phyloP scores from a whole-genome alignment of 129 eudicot species.

The Saposhnikovia divaricata region DNA sequence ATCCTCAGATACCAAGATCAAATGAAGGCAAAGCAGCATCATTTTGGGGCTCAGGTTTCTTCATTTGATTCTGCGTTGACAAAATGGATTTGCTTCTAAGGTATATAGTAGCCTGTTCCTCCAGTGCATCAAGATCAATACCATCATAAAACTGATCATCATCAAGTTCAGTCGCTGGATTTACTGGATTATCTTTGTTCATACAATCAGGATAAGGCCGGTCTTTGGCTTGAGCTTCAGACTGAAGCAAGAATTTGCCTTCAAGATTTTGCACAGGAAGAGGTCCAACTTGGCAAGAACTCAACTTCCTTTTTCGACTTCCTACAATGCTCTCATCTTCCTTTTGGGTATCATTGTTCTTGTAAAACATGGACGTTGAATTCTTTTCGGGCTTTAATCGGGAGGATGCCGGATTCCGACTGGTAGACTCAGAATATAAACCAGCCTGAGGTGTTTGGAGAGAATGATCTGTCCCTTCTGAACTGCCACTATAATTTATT shows the following conservation, averaged over 20 bases:
- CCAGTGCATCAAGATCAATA: constrained; percentile 88
- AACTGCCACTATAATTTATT: constrained; percentile 28
- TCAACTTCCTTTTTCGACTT: constrained; percentile 49
- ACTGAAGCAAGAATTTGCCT: constrained; percentile 28
- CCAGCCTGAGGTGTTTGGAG: constrained; percentile 27
- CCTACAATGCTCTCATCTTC: constrained; percentile 13
- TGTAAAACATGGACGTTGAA: constrained; percentile 17
- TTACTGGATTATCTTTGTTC: constrained; percentile 17
- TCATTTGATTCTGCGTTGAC: constrained; percentile 14
- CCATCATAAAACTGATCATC: constrained; percentile 58
- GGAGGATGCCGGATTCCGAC: constrained; percentile 23
- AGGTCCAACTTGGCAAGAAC: constrained; percentile 26
- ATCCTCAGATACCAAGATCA: constrained; percentile 65
- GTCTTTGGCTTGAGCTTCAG: constrained; percentile 22
- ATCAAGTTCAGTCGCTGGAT: constrained; percentile 19
- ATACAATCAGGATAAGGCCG: constrained; percentile 8
- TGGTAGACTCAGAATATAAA: constrained; percentile 20
- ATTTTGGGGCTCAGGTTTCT: constrained; percentile 18
- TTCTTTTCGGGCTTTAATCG: constrained; percentile 15
- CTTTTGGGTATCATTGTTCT: constrained; percentile 7
- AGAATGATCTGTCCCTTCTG: constrained; percentile 22
- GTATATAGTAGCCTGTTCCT: constrained; percentile 65
- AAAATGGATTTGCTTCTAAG: constrained; percentile 33
- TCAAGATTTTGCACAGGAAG: constrained; percentile 61
- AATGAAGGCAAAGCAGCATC: constrained; percentile 43